phyloP scores from a whole-genome alignment of 129 eudicot species.

The Flaveria brownii region DNA sequence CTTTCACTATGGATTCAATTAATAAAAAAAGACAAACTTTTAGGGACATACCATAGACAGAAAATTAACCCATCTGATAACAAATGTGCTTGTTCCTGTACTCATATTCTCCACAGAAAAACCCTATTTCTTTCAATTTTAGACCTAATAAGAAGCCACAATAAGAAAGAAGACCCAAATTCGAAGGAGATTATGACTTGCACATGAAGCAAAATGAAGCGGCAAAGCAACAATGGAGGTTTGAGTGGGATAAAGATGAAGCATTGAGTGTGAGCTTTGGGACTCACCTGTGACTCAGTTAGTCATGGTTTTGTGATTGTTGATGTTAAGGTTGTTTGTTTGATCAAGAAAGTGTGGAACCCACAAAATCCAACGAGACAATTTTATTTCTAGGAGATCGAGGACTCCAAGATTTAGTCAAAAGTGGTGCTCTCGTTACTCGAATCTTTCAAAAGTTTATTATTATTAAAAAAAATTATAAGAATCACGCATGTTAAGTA shows the following conservation, averaged over 20 bases:
- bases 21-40: constrained; percentile 19
- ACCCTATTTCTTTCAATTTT: not conserved
- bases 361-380: constrained; percentile 37
- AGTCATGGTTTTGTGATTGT: not conserved
- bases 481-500: not conserved
- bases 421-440: constrained; percentile 2
- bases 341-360: constrained; percentile 18
- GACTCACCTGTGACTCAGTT: not conserved
- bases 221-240: constrained; percentile 22
- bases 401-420: constrained; percentile 25
- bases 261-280: constrained; percentile 5
- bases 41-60: constrained; percentile 54
- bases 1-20: not conserved
- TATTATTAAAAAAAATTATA: not conserved
- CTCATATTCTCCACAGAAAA: constrained; percentile 39
- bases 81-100: constrained; percentile 74
- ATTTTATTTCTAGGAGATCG: not conserved
- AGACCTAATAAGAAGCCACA: not conserved
- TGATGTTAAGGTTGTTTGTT: not conserved
- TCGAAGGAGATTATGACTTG: constrained; percentile 11
- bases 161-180: constrained; percentile 8
- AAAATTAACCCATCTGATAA: constrained; percentile 84
- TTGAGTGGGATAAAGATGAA: constrained; percentile 6
- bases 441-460: not conserved
- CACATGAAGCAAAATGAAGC: constrained; percentile 31